A percentile compares a stretch with the other conserved stretches of the same genome.
phyloP scores from a whole-genome alignment of 2,329 filamentous ascomycete genomes.

The Cordyceps cateniannulata region DNA sequence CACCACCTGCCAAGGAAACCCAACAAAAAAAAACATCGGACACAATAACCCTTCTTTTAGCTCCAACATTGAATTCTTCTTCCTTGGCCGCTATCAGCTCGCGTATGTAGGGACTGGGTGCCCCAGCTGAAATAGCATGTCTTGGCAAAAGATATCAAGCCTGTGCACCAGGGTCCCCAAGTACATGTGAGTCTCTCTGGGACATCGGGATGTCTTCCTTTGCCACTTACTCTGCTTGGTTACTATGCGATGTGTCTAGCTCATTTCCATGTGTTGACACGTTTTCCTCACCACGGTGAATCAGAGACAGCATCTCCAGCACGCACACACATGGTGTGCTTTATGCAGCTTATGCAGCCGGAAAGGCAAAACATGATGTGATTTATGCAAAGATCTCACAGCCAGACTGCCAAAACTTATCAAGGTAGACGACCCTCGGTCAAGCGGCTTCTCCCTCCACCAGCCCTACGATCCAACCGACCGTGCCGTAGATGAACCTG shows the following conservation, averaged over 20 bases:
- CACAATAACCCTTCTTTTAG: neutral
- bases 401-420: neutral
- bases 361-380: neutral
- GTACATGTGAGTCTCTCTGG: neutral
- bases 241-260: neutral
- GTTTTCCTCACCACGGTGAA: neutral
- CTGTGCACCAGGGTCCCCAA: neutral
- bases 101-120: neutral
- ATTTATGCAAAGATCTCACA: neutral
- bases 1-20: neutral
- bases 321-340: neutral
- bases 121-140: neutral
- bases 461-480: neutral
- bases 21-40: neutral
- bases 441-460: neutral
- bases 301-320: neutral
- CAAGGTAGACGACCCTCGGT: neutral
- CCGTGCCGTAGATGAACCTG: neutral
- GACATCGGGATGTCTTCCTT: no score
- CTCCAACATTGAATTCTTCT: neutral
- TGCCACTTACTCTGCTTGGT: no score
- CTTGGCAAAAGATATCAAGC: neutral
- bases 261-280: neutral
- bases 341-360: neutral
- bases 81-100: neutral